Evolutionary conservation across 2,329 filamentous ascomycete genomes (phyloP), one percentile per base, ranked within the genome.

Genomic region (Nothopassalora personata): DNA sequence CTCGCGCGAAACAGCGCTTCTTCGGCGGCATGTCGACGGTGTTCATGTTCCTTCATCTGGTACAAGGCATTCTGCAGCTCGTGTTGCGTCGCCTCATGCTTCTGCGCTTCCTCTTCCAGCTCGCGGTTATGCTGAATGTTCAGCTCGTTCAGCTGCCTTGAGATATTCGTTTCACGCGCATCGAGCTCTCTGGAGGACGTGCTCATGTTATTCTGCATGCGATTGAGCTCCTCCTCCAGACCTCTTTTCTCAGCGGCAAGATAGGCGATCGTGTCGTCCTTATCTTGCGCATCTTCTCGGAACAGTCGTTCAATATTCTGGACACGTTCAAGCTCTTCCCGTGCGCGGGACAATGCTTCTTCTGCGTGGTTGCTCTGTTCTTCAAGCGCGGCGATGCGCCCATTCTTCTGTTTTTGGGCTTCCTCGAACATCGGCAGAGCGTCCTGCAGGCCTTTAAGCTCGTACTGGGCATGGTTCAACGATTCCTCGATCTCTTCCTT

Each of bases 131-230:
- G 64, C 34, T 64, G 60, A 39, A 64, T 61, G 11, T 56, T 57
- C 18, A 61, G 28, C 1, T 67, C 65, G 31, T 56, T 57, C 23
- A 67, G 59, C 55, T 61, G 51, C 34, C 51, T 28, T 59, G 60
- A 5, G 63, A 56, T 15, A 28, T 47, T 28, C 45, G 45, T 47
- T 64, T 64, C 50, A 61, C 63, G 23, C 89, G 34, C 18, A 19
- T 54, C 52, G 27, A 54, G 18, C n/a, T 54, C 52, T 19, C 39
- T 23, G n/a, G 34, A 43, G 27, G 52, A 45, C 7, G 34, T 15
- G 53, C 30, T 18, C n/a, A 48, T 28, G 18, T 27, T 31, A 10
- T 28, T 31, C 34, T 54, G 52, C 27, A 54, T 15, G 30, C 53
- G 53, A n/a, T 48, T 10, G 43, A 55, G 43, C 31, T 55, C 53